phyloP scores from a whole-genome alignment of 768 basidiomycete species.

The Boletales sp. region DNA sequence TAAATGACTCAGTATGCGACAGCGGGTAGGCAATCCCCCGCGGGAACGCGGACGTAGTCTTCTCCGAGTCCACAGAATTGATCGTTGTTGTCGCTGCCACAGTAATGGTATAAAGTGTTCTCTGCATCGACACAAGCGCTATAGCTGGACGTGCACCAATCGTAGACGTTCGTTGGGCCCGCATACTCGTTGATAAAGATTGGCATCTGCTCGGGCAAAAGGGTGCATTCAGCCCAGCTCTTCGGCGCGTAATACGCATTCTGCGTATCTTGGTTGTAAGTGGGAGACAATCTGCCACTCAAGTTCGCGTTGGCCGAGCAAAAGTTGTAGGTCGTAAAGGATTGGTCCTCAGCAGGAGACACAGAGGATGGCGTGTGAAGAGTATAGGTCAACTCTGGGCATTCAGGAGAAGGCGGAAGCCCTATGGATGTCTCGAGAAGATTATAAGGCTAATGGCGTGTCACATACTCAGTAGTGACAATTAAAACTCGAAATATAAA shows the following conservation, averaged over 20 bases:
- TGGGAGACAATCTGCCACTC: constrained; percentile 4
- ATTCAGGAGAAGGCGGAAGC: constrained; percentile 22
- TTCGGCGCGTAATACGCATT: constrained; percentile 24
- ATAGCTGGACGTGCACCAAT: constrained; percentile 26
- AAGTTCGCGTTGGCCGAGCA: constrained; percentile 9
- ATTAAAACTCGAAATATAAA: constrained; percentile 7
- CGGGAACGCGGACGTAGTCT: constrained; percentile 17
- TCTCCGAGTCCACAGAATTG: constrained; percentile 10
- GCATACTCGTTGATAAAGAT: constrained; percentile 29
- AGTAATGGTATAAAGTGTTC: constrained; percentile 10
- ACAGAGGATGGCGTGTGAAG: constrained; percentile 21
- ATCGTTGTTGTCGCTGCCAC: background rate
- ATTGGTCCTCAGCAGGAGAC: constrained; percentile 24
- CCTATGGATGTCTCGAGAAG: constrained; percentile 32
- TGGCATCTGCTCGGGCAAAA: constrained; percentile 19
- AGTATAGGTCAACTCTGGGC: constrained; percentile 19
- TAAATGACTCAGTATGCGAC: constrained; percentile 15
- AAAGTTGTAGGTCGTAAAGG: constrained; percentile 19
- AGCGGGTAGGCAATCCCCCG: constrained; percentile 13
- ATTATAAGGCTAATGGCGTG: constrained; percentile 26
- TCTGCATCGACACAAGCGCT: constrained; percentile 3
- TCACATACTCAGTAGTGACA: constrained; percentile 16
- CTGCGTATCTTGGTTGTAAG: constrained; percentile 15
- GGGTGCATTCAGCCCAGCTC: constrained; percentile 24
- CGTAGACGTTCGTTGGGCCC: constrained; percentile 11